A percentile compares a stretch with the other conserved stretches of the same genome.
Conservation (phyloP, 140 eudicot genomes). For the Anethum foeniculum region DNA sequence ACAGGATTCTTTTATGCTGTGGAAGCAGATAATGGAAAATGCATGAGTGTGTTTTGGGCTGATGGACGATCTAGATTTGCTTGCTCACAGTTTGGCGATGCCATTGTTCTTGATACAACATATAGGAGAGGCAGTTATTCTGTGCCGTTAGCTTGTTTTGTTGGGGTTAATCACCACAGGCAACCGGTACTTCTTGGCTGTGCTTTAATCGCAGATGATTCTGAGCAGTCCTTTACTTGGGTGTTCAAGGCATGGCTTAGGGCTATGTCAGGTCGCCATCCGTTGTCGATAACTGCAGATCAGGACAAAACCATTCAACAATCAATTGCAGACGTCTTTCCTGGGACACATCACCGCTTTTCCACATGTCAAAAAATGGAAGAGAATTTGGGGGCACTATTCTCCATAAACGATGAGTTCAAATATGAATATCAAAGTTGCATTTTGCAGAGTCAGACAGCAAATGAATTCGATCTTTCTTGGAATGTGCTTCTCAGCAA, state of each 20-base stretch:
- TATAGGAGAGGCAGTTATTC: conserved; percentile 9
- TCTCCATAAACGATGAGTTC: conserved; percentile 5
- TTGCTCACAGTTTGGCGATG: conserved; percentile 6
- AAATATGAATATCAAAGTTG: conserved; percentile 11
- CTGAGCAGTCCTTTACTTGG: conserved; percentile 17
- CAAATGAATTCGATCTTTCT: conserved; percentile 6
- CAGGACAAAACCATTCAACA: conserved; percentile 6
- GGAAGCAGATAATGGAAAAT: conserved; percentile 6
- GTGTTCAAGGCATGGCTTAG: conserved; percentile 9
- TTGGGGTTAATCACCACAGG: conserved; percentile 10
- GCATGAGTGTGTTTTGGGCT: conserved; percentile 10
- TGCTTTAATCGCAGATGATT: conserved; percentile 11
- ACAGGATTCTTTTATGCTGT: conserved; percentile 5
- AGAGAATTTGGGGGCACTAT: conserved; percentile 13
- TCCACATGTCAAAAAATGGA: not conserved
- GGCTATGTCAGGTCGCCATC: conserved; percentile 13
- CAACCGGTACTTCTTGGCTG: conserved; percentile 11
- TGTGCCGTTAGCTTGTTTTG: conserved; percentile 2
- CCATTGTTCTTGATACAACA: conserved; percentile 5
- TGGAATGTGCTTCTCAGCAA: conserved; percentile 13
- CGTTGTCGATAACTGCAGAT: conserved; percentile 11
- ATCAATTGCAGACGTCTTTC: conserved; percentile 9
- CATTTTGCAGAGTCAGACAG: conserved; percentile 13
- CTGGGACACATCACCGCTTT: conserved; percentile 8
- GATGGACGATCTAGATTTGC: conserved; percentile 12